A percentile compares a stretch with the other conserved stretches of the same genome.
Evolutionary conservation across 2,329 filamentous ascomycete genomes (phyloP).

Genomic region (Penicillium oxalicum): DNA sequence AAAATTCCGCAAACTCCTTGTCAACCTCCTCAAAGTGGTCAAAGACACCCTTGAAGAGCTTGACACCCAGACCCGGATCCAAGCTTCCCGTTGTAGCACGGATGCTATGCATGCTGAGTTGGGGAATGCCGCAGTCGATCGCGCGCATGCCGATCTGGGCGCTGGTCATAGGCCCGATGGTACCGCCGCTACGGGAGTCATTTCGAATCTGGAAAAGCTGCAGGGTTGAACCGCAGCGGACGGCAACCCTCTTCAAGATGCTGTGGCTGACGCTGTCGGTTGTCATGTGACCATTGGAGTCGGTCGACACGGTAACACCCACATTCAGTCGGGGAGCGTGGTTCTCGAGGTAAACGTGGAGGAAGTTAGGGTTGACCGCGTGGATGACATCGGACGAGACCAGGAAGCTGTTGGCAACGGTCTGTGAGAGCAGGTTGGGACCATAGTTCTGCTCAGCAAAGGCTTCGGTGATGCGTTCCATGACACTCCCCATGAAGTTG

Average conservation of each 20-base stretch:
- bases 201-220: constrained; percentile 96
- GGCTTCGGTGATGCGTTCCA: constrained; percentile 71
- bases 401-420: constrained; percentile 86
- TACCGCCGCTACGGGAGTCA: constrained; percentile 81
- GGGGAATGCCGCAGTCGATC: constrained; percentile 82
- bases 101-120: constrained; percentile 91
- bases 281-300: constrained; percentile 93
- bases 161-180: constrained; percentile 87
- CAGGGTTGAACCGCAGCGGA: constrained; percentile 63
- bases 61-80: constrained; percentile 82
- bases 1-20: constrained; percentile 58
- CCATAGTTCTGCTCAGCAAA: constrained; percentile 46
- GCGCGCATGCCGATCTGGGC: constrained; percentile 73
- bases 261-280: constrained; percentile 82
- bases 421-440: constrained; percentile 63
- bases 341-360: constrained; percentile 71
- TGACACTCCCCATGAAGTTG: constrained; percentile 76
- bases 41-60: constrained; percentile 83
- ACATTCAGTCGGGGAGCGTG: constrained; percentile 86
- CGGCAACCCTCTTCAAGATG: constrained; percentile 70
- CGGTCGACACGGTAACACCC: constrained; percentile 71
- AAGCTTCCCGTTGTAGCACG: constrained; percentile 78
- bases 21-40: constrained; percentile 82
- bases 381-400: constrained; percentile 91
- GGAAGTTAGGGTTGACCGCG: constrained; percentile 91